These are phyloP conservation scores for Spergularia azorica DNA, from an alignment of 179 eudicot genomes.

Conservation along the genomic window DNA sequence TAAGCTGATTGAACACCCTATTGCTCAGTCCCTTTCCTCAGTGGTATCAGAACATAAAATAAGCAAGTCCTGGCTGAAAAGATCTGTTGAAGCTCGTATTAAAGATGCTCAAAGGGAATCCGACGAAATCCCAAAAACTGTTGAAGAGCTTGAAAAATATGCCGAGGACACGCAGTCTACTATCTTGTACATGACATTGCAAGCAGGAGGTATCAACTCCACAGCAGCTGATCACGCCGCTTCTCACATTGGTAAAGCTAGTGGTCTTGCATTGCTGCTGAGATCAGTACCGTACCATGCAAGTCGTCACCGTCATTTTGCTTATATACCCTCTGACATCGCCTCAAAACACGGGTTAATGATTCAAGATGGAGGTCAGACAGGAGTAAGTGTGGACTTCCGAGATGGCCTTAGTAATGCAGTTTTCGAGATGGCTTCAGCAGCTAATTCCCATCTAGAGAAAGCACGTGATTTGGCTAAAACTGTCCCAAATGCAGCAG, in stretches of 20 bases:
- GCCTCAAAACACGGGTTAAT: conserved; percentile 73
- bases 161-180: conserved; percentile 88
- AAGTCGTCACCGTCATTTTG: conserved; percentile 55
- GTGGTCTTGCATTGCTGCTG: conserved; percentile 75
- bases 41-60: conserved; percentile 61
- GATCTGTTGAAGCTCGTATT: conserved; percentile 90
- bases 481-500: conserved; percentile 69
- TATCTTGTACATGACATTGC: conserved; percentile 72
- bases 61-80: conserved; percentile 80
- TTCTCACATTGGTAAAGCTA: conserved; percentile 88
- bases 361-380: conserved; percentile 44
- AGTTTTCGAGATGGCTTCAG: conserved; percentile 86
- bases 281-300: conserved; percentile 85
- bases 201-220: conserved; percentile 77
- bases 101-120: conserved; percentile 78
- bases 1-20: conserved; percentile 85
- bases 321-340: conserved; percentile 73
- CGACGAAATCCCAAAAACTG: conserved; percentile 48
- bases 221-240: conserved; percentile 91
- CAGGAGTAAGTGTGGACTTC: conserved; percentile 52
- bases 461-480: conserved; percentile 78
- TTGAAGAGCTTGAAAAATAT: conserved; percentile 74
- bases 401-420: conserved; percentile 64
- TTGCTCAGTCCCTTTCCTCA: conserved; percentile 76
- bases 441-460: conserved; percentile 73